phyloP scores from a whole-genome alignment of 176 grass and related monocot genomes.

The Avena eriantha region DNA sequence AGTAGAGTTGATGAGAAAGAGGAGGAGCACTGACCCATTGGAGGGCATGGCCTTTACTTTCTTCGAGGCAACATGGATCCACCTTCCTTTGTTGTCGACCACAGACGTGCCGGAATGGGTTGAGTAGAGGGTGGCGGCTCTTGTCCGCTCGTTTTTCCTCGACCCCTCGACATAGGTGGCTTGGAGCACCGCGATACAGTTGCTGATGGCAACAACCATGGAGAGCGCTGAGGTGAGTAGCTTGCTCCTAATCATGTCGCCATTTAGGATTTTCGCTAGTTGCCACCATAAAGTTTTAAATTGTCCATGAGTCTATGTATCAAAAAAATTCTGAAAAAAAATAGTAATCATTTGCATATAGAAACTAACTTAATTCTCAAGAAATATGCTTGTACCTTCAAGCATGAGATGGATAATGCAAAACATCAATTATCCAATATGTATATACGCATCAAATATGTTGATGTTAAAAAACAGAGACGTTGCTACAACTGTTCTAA shows the following conservation, averaged over 20 bases:
- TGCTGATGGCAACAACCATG: not conserved
- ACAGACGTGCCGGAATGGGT: not conserved
- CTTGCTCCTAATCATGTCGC: not conserved
- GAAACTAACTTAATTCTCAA: not conserved
- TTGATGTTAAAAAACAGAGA: not conserved
- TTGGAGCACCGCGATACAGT: not conserved
- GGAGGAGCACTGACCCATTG: not conserved
- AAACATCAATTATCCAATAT: not conserved
- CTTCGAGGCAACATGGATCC: not conserved
- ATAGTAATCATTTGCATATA: not conserved
- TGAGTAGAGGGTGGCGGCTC: not conserved
- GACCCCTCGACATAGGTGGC: not conserved
- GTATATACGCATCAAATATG: not conserved
- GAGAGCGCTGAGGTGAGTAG: not conserved
- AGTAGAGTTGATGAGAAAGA: not conserved
- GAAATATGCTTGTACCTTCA: not conserved
- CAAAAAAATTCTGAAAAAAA: not conserved
- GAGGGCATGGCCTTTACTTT: too few relatives aligned
- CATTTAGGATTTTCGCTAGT: not conserved
- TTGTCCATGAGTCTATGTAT: not conserved
- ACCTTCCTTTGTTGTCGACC: not conserved
- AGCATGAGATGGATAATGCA: not conserved
- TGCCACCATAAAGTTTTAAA: too few relatives aligned
- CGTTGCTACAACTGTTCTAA: not conserved
- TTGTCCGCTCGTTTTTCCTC: not conserved